A percentile compares a stretch with the other conserved stretches of the same genome.
Conservation (phyloP, 768 basidiomycete genomes). For the Naganishia vishniacii region DNA sequence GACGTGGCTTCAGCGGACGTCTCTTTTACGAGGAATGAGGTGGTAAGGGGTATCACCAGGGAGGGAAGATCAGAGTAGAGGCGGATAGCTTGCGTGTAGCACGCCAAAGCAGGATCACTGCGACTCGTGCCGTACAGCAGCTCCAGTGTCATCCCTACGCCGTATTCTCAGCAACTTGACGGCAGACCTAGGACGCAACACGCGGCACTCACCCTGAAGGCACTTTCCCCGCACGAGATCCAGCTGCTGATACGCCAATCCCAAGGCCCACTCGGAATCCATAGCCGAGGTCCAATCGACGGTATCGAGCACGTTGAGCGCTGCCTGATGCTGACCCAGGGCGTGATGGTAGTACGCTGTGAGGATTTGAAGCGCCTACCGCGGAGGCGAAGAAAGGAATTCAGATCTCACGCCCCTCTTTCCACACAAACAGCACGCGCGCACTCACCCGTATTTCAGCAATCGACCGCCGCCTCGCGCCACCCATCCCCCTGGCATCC, state of each 20-base stretch:
- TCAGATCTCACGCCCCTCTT: too few species aligned
- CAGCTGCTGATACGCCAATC: slow-evolving; percentile 46
- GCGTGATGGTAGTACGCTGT: slow-evolving; percentile 79
- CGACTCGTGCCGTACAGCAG: slow-evolving; percentile 26
- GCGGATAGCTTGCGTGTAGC: slow-evolving; percentile 36
- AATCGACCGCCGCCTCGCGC: slow-evolving; percentile 33
- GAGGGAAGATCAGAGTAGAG: slow-evolving; percentile 30
- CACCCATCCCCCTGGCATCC: too few species aligned
- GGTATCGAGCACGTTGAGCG: slow-evolving; percentile 52
- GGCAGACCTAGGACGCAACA: slow-evolving; percentile 5
- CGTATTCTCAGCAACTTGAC: slow-evolving; percentile 6
- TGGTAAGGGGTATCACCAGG: slow-evolving; percentile 24
- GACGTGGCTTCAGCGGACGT: background rate
- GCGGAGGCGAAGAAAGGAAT: background rate
- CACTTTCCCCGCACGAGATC: slow-evolving; percentile 39
- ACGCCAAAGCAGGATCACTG: slow-evolving; percentile 31
- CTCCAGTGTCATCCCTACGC: slow-evolving; percentile 75
- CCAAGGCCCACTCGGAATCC: slow-evolving; percentile 22
- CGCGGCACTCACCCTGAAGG: slow-evolving; percentile 55
- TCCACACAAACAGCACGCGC: too few species aligned
- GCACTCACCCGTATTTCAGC: slow-evolving; percentile 6
- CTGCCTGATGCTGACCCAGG: slow-evolving; percentile 61
- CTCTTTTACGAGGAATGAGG: slow-evolving; percentile 32
- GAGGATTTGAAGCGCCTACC: slow-evolving; percentile 62
- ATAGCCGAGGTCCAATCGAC: slow-evolving; percentile 58